Evolutionary conservation across 306 rosid species (phyloP), one percentile per base, ranked within the genome.

Genomic region (Cotoneaster glaucophyllus): DNA sequence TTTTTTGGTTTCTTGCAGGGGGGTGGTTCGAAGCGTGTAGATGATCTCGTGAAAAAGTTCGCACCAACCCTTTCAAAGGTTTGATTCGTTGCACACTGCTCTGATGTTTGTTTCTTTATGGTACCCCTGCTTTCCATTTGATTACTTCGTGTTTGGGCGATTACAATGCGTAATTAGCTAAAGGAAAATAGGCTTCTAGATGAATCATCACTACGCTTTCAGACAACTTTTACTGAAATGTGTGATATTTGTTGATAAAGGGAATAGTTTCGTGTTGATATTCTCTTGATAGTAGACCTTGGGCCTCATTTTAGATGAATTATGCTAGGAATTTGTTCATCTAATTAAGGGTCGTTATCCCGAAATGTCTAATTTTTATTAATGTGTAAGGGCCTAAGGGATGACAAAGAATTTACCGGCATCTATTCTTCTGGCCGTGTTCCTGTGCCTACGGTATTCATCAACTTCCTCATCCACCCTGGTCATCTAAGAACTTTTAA

Each of bases 61-160:
- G 78, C 86, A 64, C 95, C 96, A 73, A 87, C 90, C 74, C 86
- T 94, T 86, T 82, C 91, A 57, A 85, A 95, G 98, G 97, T 95
- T 82, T 67, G 41, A 37, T 37, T 37, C 41, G 73, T 85, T 88
- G 74, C 84, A 73, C 82, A 78, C 58, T 74, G 81, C 86, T 80
- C 81, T 84, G 84, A 71, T 79, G 79, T 80, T 85, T 67, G 65
- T 79, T 66, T 45, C 37, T 71, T 76, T 3, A 29, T 21, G 19
- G 3, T 61, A 9, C 44, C 15, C 10, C 52, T 52, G 44, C 7
- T 70, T 70, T 58, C 24, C 10, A 13, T 45, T 59, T 32, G 66
- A 28, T 31, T 72, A 37, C 66, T 69, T 26, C 19, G 6, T 50
- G 62, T 26, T 22, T 37, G 41, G 41, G 9, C 8, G 37, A 22